These are phyloP conservation scores for Psidium friedrichsthalianum DNA, from an alignment of 345 rosid species.

Conservation along the genomic window DNA sequence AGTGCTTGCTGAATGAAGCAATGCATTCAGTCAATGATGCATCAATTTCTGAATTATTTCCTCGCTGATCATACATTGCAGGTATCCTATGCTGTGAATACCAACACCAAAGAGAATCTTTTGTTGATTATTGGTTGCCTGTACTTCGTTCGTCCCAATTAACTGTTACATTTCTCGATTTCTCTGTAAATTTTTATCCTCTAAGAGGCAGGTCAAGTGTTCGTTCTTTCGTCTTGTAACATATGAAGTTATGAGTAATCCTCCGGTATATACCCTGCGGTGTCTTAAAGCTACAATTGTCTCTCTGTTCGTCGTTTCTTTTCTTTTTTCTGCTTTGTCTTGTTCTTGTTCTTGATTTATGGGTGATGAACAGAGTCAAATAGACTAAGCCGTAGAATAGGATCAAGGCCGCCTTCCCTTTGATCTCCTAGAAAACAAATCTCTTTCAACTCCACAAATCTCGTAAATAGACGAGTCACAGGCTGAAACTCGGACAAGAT, in stretches of 20 bases:
- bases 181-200: not conserved
- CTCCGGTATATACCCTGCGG: not conserved
- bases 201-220: not conserved
- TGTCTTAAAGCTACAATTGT: not conserved
- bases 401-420: not conserved
- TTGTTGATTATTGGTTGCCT: not conserved
- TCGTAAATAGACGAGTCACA: not conserved
- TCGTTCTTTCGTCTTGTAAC: not conserved
- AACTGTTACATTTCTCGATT: not conserved
- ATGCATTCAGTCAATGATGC: conserved; percentile 11
- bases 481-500: not conserved
- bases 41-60: conserved; percentile 10
- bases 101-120: not conserved
- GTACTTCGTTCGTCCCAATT: not conserved
- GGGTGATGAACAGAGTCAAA: not conserved
- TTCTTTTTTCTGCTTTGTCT: not conserved
- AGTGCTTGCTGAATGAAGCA: not conserved
- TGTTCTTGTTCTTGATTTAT: not conserved
- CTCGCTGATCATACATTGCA: conserved; percentile 14
- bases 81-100: not conserved
- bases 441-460: not conserved
- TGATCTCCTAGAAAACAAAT: not conserved
- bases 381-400: not conserved
- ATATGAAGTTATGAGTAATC: not conserved
- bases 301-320: not conserved